These are phyloP conservation scores for Chlamydomonas applanata DNA, from an alignment of 139 green algal species.

Conservation along the genomic window DNA sequence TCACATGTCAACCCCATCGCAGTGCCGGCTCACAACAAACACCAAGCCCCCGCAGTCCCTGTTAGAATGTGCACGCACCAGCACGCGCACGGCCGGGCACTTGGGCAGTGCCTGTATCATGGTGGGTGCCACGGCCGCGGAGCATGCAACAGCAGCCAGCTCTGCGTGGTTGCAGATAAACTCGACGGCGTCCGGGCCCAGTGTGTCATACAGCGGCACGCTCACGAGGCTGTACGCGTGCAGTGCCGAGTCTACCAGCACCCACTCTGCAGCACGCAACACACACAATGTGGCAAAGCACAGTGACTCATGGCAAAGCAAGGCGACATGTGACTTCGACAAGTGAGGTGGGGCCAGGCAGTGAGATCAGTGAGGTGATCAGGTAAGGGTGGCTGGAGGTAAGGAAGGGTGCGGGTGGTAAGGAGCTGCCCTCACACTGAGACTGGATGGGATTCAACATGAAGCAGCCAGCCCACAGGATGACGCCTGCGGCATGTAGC, in stretches of 20 bases:
- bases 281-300: not conserved
- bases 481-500: too few relatives aligned
- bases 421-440: too few relatives aligned
- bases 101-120: constrained; percentile 70
- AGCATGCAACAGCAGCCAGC: constrained; percentile 75
- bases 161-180: constrained; percentile 96
- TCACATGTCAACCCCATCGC: too few relatives aligned
- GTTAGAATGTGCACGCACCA: too few relatives aligned
- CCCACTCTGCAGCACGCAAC: constrained; percentile 75
- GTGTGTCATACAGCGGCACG: constrained; percentile 97
- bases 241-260: constrained; percentile 81
- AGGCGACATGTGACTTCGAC: too few relatives aligned
- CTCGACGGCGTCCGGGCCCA: constrained; percentile 90
- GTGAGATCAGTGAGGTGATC: too few relatives aligned
- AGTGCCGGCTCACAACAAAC: too few relatives aligned
- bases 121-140: constrained; percentile 36
- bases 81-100: constrained; percentile 73
- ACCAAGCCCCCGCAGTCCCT: too few relatives aligned
- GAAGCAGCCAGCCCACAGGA: too few relatives aligned
- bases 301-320: too few relatives aligned
- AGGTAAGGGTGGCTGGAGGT: not conserved
- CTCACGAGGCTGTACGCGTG: constrained; percentile 85
- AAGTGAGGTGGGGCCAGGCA: too few relatives aligned
- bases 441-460: too few relatives aligned
- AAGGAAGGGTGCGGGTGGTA: not conserved